Base-by-base conservation (phyloP, 805 yeast species). In the Zygosaccharomyces bailii region DNA sequence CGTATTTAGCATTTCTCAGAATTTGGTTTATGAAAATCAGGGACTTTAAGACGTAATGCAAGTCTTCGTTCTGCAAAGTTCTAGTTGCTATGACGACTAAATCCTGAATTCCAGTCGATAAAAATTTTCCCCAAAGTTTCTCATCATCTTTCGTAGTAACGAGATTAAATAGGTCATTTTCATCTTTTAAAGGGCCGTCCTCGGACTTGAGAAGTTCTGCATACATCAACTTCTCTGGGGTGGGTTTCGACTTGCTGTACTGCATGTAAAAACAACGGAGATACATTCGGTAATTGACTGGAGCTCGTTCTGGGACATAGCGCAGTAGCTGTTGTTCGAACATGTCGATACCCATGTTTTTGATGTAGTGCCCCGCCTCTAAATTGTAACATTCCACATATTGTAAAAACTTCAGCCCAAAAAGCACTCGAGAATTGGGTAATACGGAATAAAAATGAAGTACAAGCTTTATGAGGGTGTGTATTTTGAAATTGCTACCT, bases 391-490 rank as follows among this genome's bases (percentile, higher is more conserved):
- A 56, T 13, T 43, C 39, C n/a, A 59, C 42, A 21, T 62, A 63
- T 39, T 63, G 61, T 14, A 61, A 44, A 45, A 63, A 54, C 46
- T 64, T 64, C 38, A 64, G 34, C 3, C 63, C 66, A 36, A 60
- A 59, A 10, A 61, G 40, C 3, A 50, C 45, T 45, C 56, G 60
- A 20, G 42, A 49, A 5, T 40, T 40, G 2, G 61, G 53, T 24
- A 53, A 29, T 6, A 52, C 23, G 1, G 57, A 48, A 23, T 52
- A 61, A 39, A 57, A 54, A 44, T 56, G 59, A 14, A 63, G 51
- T 14, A 61, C 16, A 2, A 63, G 39, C 45, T 63, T 62, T 3
- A 53, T 45, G 4, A 60, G 18, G 3, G 59, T 46, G 14, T 54
- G 57, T 0, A 51, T 42, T 34, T 59, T 61, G 4, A 51, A 17